Evolutionary conservation across 805 yeast species (phyloP), one percentile per base, ranked within the genome.

Genomic region (Wickerhamiella musiphila): DNA sequence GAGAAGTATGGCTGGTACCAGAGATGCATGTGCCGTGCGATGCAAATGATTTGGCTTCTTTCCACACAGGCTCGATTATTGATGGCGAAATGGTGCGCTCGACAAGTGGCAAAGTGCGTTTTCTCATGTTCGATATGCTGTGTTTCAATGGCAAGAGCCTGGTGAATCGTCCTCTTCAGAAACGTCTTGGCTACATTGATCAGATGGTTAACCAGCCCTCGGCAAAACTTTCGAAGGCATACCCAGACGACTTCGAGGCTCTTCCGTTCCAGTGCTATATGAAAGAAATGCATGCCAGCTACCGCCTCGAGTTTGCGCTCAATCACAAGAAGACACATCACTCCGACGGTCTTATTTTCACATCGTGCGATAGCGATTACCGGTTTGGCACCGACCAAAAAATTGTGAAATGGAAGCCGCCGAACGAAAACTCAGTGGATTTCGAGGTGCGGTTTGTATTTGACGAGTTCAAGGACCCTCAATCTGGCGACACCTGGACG

Each of bases 351-450:
- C 64, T 90, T 18, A 81, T 90, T 38, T 79, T 83, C 53, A 90
- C 99, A 2, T 81, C 93, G 41, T 77, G 92, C 27, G 81, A 72
- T 33, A 70, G 86, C 1, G 92, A 94, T 0, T 90, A 90, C 54
- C 62, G 70, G 3, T 70, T 74, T 40, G 96, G 96, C 10, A 86
- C 96, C 1, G 96, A 90, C 52, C 65, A 70, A 1, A 70, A 82
- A 5, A 60, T 90, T 31, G 57, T 90, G 34, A 90, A 92, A 55
- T 90, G 99, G 99, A 90, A 90, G 49, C 96, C 98, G 2, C 81
- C 93, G 9, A 79, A 79, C 40, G 98, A 86, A 53, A 92, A 90
- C 46, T 77, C 95, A 0, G 70, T 92, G 27, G 99, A 90, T 54
- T 90, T 81, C 55, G 73, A 73, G 49, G 53, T 90, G 37, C 62